phyloP scores from a whole-genome alignment of 805 yeast species.

The Kazachstania taianensis region DNA sequence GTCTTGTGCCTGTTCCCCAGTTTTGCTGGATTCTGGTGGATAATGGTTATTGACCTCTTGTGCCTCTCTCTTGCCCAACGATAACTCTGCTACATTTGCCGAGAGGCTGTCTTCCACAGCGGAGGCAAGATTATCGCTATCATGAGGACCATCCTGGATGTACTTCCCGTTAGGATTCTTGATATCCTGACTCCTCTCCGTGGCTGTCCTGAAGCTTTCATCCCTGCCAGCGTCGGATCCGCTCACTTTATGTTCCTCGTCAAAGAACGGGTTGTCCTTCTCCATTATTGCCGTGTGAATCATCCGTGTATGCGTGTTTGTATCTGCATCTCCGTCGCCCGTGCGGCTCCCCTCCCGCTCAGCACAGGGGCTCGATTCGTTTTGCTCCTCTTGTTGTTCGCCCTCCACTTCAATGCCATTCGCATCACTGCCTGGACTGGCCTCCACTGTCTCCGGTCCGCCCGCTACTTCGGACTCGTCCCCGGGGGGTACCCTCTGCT shows the following conservation, averaged over 20 bases:
- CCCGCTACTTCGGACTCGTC: too few relatives aligned
- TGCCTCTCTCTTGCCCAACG: not conserved
- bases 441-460: too few relatives aligned
- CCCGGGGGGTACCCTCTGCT: too few relatives aligned
- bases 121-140: not conserved
- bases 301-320: too few relatives aligned
- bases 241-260: not conserved
- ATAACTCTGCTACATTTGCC: not conserved
- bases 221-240: not conserved
- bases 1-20: not conserved
- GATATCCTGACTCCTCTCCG: conserved; percentile 6
- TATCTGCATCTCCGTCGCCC: too few relatives aligned
- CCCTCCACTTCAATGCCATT: too few relatives aligned
- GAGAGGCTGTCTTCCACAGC: not conserved
- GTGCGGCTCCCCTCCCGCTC: too few relatives aligned
- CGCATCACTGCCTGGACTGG: too few relatives aligned
- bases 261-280: conserved; percentile 25
- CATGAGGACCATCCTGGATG: conserved; percentile 3
- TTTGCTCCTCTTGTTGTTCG: too few relatives aligned
- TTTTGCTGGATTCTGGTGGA: not conserved
- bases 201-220: not conserved
- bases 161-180: conserved; percentile 12
- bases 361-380: too few relatives aligned
- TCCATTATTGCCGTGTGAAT: conserved; percentile 21
- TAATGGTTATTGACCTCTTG: not conserved